phyloP scores from a whole-genome alignment of 2,329 filamentous ascomycete species.

The Sporothrix pallida region DNA sequence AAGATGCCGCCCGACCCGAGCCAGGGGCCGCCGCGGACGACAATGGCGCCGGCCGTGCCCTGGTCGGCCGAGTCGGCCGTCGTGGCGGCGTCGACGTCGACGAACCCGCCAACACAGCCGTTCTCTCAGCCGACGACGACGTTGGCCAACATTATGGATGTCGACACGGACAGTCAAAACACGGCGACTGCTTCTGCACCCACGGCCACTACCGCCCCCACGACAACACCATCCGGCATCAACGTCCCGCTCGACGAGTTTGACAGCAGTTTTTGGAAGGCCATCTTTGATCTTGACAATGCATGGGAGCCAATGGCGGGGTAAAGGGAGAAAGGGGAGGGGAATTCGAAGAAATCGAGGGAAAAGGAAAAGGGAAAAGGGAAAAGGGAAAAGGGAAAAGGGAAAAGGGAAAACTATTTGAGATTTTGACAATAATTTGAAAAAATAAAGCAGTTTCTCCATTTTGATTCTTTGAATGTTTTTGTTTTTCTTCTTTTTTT shows the following conservation, averaged over 20 bases:
- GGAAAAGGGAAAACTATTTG: too few relatives aligned
- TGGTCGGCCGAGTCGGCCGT: slow-evolving; percentile 14
- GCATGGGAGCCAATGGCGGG: slow-evolving; percentile 30
- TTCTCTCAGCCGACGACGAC: neutral
- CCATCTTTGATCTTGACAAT: slow-evolving; percentile 32
- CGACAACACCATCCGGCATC: neutral
- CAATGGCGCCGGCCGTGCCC: neutral
- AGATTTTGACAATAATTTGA: too few relatives aligned
- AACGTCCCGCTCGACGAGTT: slow-evolving; percentile 26
- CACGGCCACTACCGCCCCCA: neutral
- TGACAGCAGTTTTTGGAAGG: slow-evolving; percentile 35
- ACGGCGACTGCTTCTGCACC: neutral
- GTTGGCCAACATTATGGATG: slow-evolving; percentile 30
- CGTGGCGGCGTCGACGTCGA: neutral
- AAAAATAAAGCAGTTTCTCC: too few relatives aligned
- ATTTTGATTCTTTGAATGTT: too few relatives aligned
- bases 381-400: too few relatives aligned
- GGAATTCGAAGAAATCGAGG: neutral
- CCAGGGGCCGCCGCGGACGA: too few relatives aligned
- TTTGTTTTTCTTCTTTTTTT: too few relatives aligned
- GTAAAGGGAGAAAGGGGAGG: neutral
- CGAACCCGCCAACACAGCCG: neutral
- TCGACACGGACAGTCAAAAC: slow-evolving; percentile 28
- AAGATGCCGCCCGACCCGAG: slow-evolving; percentile 31
- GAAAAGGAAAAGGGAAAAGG: neutral